Evolutionary conservation across 495 filamentous ascomycete genomes (phyloP).

Genomic region (Emericellopsis terricola): DNA sequence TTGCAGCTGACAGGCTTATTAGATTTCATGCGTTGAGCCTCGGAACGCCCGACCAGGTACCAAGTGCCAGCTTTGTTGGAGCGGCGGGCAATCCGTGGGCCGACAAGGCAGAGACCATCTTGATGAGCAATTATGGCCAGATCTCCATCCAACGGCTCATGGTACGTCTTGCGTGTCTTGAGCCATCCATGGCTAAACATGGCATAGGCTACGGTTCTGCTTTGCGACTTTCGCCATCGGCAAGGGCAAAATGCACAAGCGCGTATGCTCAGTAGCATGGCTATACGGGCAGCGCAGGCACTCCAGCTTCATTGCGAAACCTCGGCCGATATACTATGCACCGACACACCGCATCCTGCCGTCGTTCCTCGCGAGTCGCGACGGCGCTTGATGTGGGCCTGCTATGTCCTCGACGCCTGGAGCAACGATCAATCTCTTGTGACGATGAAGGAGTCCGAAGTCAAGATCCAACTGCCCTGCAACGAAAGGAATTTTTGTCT

Average conservation of each 20-base stretch:
- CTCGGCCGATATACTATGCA: constrained; percentile 17
- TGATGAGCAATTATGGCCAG: constrained; percentile 14
- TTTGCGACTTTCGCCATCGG: constrained; percentile 16
- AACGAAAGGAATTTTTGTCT: constrained; percentile 11
- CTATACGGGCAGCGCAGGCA: constrained; percentile 19
- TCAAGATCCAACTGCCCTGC: constrained; percentile 20
- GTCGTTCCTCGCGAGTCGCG: constrained; percentile 11
- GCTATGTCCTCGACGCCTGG: constrained; percentile 19
- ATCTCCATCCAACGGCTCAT: constrained; percentile 19
- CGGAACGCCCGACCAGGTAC: background rate
- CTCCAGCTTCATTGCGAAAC: constrained; percentile 20
- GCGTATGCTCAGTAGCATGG: constrained; percentile 19
- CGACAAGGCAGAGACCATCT: constrained; percentile 9
- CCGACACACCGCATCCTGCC: background rate
- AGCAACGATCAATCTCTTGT: constrained; percentile 10
- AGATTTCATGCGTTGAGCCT: constrained; percentile 2
- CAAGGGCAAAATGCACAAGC: constrained; percentile 18
- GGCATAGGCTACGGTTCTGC: constrained; percentile 11
- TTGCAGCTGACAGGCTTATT: too few relatives aligned
- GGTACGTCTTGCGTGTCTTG: constrained; percentile 5
- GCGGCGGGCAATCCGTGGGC: constrained; percentile 15
- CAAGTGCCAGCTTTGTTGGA: constrained; percentile 6
- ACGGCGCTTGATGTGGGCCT: constrained; percentile 21
- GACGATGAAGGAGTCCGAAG: constrained; percentile 14
- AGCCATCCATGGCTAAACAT: background rate